phyloP scores from a whole-genome alignment of 2,329 filamentous ascomycete genomes.

The Trichothecium roseum region DNA sequence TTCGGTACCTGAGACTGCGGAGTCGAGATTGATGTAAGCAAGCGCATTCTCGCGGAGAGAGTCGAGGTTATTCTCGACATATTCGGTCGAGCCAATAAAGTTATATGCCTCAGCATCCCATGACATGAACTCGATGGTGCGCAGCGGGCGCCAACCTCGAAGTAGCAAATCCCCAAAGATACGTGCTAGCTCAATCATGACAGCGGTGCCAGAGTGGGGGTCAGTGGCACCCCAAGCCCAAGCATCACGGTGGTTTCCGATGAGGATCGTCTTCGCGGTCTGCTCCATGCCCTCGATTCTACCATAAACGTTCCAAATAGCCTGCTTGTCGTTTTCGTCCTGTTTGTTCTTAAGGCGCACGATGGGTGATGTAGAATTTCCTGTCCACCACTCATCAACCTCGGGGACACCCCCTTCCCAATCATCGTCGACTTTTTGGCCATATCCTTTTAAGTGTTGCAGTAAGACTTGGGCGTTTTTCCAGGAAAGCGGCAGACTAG shows the following conservation, averaged over 20 bases:
- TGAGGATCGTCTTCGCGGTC: slow-evolving; percentile 69
- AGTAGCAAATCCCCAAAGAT: slow-evolving; percentile 70
- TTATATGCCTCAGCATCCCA: slow-evolving; percentile 97
- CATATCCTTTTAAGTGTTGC: slow-evolving; percentile 64
- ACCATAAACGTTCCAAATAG: slow-evolving; percentile 87
- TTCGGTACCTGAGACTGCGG: slow-evolving; percentile 63
- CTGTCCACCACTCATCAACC: slow-evolving; percentile 75
- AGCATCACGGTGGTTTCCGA: slow-evolving; percentile 89
- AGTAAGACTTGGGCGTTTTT: slow-evolving; percentile 75
- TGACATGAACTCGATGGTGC: slow-evolving; percentile 94
- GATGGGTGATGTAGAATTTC: slow-evolving; percentile 60
- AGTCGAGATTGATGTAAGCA: slow-evolving; percentile 87
- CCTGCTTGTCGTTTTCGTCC: slow-evolving; percentile 71
- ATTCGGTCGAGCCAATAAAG: slow-evolving; percentile 86
- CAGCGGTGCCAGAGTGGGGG: slow-evolving; percentile 78
- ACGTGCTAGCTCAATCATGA: slow-evolving; percentile 81
- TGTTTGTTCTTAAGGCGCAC: slow-evolving; percentile 80
- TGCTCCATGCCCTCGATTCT: slow-evolving; percentile 79
- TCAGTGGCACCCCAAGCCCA: slow-evolving; percentile 85
- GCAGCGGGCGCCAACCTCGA: slow-evolving; percentile 78
- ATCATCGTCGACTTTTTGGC: slow-evolving; percentile 53
- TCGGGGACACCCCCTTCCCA: slow-evolving; percentile 75
- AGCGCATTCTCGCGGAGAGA: slow-evolving; percentile 62
- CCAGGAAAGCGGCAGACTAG: slow-evolving; percentile 84
- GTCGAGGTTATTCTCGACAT: slow-evolving; percentile 77